A percentile compares a stretch with the other conserved stretches of the same genome.
Conservation (phyloP, 768 basidiomycete genomes). For the Myochromella boudieri region DNA sequence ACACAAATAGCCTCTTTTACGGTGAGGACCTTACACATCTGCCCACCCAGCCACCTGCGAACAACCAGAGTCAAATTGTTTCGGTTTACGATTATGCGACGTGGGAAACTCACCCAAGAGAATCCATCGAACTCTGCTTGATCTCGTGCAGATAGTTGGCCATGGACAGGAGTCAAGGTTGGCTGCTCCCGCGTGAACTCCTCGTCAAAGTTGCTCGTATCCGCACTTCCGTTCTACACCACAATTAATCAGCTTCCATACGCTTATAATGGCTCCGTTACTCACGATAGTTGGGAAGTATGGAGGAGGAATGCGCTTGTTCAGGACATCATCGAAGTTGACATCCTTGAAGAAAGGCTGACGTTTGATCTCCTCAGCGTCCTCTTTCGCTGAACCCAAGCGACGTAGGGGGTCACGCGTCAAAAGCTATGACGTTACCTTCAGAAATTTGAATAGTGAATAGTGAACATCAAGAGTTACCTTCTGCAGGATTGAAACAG, state of each 20-base stretch:
- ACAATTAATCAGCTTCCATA: constrained; percentile 3
- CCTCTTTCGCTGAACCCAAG: constrained; percentile 86
- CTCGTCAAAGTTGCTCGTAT: constrained; percentile 93
- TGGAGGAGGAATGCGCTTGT: constrained; percentile 96
- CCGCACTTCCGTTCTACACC: constrained; percentile 74
- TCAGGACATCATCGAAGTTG: constrained; percentile 93
- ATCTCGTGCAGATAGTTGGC: constrained; percentile 84
- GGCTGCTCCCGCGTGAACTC: constrained; percentile 98
- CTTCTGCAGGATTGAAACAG: constrained; percentile 93
- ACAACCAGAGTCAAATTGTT: neutral
- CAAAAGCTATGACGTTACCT: constrained; percentile 65
- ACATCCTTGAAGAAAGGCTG: constrained; percentile 99
- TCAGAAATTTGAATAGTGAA: neutral
- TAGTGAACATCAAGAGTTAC: constrained; percentile 35
- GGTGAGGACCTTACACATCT: constrained; percentile 41
- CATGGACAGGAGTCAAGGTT: constrained; percentile 95
- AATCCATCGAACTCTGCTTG: constrained; percentile 97
- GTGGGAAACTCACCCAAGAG: constrained; percentile 72
- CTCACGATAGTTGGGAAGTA: constrained; percentile 96
- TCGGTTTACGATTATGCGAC: neutral
- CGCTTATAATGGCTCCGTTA: too few species aligned
- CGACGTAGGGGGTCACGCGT: constrained; percentile 90
- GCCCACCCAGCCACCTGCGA: constrained; percentile 57
- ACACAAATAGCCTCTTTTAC: constrained; percentile 25
- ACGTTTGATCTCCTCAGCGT: constrained; percentile 95